Conservation (phyloP, 2,329 filamentous ascomycete species). For the Aspergillus spinulosporus region DNA sequence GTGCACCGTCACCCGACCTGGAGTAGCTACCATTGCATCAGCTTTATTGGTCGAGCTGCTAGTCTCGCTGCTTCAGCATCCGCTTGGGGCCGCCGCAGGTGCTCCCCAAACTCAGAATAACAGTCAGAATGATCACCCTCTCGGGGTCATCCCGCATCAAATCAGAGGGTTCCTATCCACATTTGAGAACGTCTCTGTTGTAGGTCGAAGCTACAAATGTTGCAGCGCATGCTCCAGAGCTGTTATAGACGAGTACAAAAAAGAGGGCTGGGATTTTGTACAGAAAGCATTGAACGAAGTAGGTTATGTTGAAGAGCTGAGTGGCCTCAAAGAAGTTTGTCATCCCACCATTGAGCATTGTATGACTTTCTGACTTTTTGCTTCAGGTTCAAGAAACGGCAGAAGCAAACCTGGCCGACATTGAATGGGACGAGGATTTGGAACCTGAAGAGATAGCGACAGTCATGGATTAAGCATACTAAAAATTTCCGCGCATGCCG, state of each 20-base stretch:
- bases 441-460: slow-evolving; percentile 40
- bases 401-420: slow-evolving; percentile 46
- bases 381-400: slow-evolving; percentile 46
- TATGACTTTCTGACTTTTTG: slow-evolving; percentile 23
- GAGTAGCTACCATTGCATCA: slow-evolving; percentile 88
- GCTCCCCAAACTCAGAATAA: slow-evolving; percentile 35
- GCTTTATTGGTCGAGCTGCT: slow-evolving; percentile 87
- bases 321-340: slow-evolving; percentile 58
- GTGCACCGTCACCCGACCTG: slow-evolving; percentile 93
- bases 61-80: slow-evolving; percentile 84
- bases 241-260: slow-evolving; percentile 54
- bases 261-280: slow-evolving; percentile 62
- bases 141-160: slow-evolving; percentile 61
- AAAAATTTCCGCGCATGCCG: background rate
- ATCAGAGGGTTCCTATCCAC: slow-evolving; percentile 63
- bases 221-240: slow-evolving; percentile 63
- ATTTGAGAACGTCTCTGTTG: slow-evolving; percentile 60
- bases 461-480: slow-evolving; percentile 13
- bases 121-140: slow-evolving; percentile 45
- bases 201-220: slow-evolving; percentile 59
- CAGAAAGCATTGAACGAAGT: slow-evolving; percentile 59
- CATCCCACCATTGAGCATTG: slow-evolving; percentile 25
- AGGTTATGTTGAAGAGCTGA: slow-evolving; percentile 64
- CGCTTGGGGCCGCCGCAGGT: slow-evolving; percentile 51
- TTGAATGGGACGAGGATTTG: slow-evolving; percentile 48